A percentile compares a stretch with the other conserved stretches of the same genome.
Evolutionary conservation across 2,329 filamentous ascomycete genomes (phyloP).

Genomic region (Dryadomyces sulphureus): DNA sequence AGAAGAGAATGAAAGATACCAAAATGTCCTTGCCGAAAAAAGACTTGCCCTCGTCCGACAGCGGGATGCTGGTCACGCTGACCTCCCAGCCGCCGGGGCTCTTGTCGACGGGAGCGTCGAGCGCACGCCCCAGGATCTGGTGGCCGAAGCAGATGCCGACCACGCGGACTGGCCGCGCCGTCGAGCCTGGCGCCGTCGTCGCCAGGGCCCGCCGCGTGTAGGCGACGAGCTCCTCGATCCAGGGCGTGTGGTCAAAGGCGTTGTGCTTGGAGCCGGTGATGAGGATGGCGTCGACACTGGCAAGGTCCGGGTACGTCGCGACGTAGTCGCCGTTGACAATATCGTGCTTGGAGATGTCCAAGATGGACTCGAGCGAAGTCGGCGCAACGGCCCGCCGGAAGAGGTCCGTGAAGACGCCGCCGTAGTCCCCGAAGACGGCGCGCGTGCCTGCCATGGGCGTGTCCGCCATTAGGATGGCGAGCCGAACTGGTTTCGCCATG

Average conservation of each 20-base stretch:
- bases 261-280: conserved; percentile 65
- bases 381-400: conserved; percentile 38
- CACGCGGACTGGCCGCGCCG: conserved; percentile 49
- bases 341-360: conserved; percentile 53
- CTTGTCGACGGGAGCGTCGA: conserved; percentile 51
- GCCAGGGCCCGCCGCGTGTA: conserved; percentile 37
- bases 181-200: conserved; percentile 18
- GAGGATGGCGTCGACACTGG: conserved; percentile 66
- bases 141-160: conserved; percentile 80
- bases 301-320: conserved; percentile 50
- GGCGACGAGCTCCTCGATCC: conserved; percentile 61
- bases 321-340: conserved; percentile 47
- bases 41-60: conserved; percentile 55
- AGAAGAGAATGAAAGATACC: conserved; percentile 17
- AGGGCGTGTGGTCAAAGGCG: conserved; percentile 57
- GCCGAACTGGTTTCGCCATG: conserved; percentile 41
- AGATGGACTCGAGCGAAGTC: conserved; percentile 24
- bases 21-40: conserved; percentile 53
- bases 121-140: conserved; percentile 64
- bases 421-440: conserved; percentile 56
- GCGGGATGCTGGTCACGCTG: conserved; percentile 53
- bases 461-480: conserved; percentile 83
- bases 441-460: conserved; percentile 51
- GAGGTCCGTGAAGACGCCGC: conserved; percentile 50
- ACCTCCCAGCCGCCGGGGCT: conserved; percentile 66